phyloP scores from a whole-genome alignment of 2,329 filamentous ascomycete genomes.

The Alternaria brassicicola region DNA sequence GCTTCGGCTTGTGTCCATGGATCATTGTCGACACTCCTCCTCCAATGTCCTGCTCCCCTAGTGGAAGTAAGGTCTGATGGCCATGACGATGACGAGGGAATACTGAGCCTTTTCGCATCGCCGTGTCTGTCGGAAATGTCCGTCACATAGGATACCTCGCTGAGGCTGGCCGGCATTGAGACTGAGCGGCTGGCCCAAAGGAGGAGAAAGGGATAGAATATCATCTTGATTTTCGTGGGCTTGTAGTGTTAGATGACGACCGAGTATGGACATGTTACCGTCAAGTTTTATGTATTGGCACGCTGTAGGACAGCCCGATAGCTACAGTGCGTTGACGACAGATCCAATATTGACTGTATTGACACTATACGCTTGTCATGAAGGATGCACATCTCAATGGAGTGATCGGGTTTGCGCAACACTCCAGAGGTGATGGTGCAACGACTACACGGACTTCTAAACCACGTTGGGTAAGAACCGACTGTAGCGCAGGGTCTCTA shows the following conservation, averaged over 20 bases:
- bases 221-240: neutral
- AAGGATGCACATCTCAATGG: neutral
- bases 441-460: neutral
- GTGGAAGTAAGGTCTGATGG: neutral
- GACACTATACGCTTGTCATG: neutral
- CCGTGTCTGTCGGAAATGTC: neutral
- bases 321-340: neutral
- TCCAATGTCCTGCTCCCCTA: neutral
- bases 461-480: neutral
- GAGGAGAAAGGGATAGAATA: neutral
- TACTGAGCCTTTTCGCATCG: neutral
- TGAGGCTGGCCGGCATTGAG: neutral
- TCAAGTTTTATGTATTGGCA: neutral
- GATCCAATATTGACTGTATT: neutral
- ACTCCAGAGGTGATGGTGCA: neutral
- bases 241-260: neutral
- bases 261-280: neutral
- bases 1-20: neutral
- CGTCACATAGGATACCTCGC: neutral
- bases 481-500: neutral
- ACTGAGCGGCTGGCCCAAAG: neutral
- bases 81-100: neutral
- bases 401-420: neutral
- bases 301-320: neutral
- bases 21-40: neutral